Conservation (phyloP, 345 rosid species). For the Cardiospermum halicacabum region DNA sequence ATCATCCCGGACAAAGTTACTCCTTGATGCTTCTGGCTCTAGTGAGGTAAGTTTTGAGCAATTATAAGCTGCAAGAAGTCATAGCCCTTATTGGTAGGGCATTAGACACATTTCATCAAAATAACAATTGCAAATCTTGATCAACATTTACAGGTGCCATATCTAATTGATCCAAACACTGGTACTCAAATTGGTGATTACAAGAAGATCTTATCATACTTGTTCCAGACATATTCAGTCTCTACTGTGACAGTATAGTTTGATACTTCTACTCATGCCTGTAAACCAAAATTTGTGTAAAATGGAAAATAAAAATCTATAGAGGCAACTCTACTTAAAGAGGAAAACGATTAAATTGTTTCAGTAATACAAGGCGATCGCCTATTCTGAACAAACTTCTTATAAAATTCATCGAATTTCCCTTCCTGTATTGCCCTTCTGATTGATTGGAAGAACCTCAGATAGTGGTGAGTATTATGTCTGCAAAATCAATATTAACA, state of each 20-base stretch:
- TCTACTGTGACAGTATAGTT: conserved; percentile 17
- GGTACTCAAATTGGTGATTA: conserved; percentile 52
- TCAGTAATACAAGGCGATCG: conserved; percentile 26
- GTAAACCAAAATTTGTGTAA: neutral
- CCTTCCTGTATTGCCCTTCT: conserved; percentile 58
- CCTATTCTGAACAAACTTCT: conserved; percentile 34
- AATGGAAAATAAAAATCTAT: neutral
- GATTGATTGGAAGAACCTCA: conserved; percentile 51
- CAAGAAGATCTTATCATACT: conserved; percentile 54
- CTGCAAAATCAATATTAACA: conserved; percentile 30
- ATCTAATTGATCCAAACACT: conserved; percentile 72
- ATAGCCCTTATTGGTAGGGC: no score
- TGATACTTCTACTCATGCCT: neutral
- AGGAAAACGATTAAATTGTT: neutral
- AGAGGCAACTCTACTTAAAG: neutral
- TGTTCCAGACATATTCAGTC: conserved; percentile 59
- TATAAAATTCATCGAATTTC: conserved; percentile 40
- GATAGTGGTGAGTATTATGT: conserved; percentile 70
- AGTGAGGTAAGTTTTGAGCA: conserved; percentile 40
- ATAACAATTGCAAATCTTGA: neutral
- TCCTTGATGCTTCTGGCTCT: conserved; percentile 54
- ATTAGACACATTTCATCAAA: neutral
- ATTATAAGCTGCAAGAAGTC: neutral
- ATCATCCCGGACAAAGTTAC: conserved; percentile 40
- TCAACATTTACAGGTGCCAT: conserved; percentile 57